Evolutionary conservation across 2,329 filamentous ascomycete genomes (phyloP), one percentile per base, ranked within the genome.

Genomic region (Nothophoma quercina): DNA sequence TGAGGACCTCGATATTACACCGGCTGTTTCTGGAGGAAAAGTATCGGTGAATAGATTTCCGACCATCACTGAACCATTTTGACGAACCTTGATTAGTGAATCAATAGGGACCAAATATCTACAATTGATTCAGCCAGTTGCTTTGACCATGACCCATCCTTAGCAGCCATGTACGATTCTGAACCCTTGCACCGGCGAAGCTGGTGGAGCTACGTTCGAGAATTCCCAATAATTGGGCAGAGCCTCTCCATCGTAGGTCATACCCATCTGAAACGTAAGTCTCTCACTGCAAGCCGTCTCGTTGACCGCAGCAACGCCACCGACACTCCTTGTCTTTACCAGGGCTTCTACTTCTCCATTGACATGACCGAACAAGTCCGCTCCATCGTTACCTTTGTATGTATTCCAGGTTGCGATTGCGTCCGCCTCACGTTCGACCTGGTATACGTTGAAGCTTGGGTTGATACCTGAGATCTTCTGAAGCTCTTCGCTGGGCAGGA

Each of bases 191-290:
- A 62, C 41, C 12, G 67, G 65, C 41, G 19, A 60, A 3, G 53
- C 65, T 3, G 66, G 65, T n/a, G 64, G 63, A 12, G 22, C 46
- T 7, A 68, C 56, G 32, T 69, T 58, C 12, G 53, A 33, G 30
- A 68, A 72, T 18, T 62, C 56, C 69, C 62, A 71, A 29, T 67
- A 70, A 25, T 72, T 70, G 3, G 64, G 64, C 32, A 38, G 13
- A 12, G 43, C 49, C 7, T 19, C 36, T 7, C 62, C 58, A n/a
- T 67, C 43, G 19, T 56, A 66, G 26, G 55, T 52, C 63, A 70
- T 63, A 6, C 62, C 60, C 62, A 70, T 68, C 47, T 67, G 62
- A 36, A 69, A 71, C 10, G 66, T 68, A 43, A 71, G 34, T 16
- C 63, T 68, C 36, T 65, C 59, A 40, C 63, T 68, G 30, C 68